Evolutionary conservation across 2,329 filamentous ascomycete species (phyloP).

Genomic region (Pseudovirgaria hyperparasitica): DNA sequence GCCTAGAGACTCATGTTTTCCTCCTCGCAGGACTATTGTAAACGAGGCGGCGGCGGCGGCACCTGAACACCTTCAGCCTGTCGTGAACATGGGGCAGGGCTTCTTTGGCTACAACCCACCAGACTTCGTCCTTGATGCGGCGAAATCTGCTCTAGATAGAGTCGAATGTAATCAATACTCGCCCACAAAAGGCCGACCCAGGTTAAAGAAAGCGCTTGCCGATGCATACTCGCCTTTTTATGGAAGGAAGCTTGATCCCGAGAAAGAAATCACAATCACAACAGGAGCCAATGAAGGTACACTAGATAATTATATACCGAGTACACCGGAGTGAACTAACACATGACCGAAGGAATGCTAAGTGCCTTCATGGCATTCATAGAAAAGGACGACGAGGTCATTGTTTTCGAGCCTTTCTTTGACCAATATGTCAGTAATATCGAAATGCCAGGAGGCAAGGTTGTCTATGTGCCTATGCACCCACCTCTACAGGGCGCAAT

Average conservation of each 20-base stretch:
- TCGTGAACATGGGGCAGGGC: constrained; percentile 58
- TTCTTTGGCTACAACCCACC: constrained; percentile 94
- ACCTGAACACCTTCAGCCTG: constrained; percentile 49
- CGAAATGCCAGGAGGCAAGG: constrained; percentile 90
- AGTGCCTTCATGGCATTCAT: constrained; percentile 97
- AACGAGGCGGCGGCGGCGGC: constrained; percentile 55
- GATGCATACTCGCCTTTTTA: constrained; percentile 87
- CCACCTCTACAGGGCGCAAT: constrained; percentile 70
- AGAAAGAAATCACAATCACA: constrained; percentile 89
- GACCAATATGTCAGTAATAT: constrained; percentile 99
- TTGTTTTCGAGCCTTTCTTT: constrained; percentile 97
- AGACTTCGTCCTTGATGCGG: constrained; percentile 77
- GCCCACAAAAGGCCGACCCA: constrained; percentile 82
- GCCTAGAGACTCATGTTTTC: constrained; percentile 3
- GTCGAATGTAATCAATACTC: constrained; percentile 99
- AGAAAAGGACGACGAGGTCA: constrained; percentile 88
- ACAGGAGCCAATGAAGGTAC: constrained; percentile 73
- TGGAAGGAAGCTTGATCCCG: constrained; percentile 67
- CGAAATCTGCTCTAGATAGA: constrained; percentile 74
- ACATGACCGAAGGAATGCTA: constrained; percentile 55
- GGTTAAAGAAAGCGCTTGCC: constrained; percentile 84
- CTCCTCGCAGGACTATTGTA: constrained; percentile 43
- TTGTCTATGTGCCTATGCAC: constrained; percentile 90
- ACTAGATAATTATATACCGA: constrained; percentile 3
- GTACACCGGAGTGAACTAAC: constrained; percentile 2